Evolutionary conservation across 2,329 filamentous ascomycete genomes (phyloP).

Genomic region (Calonectria ilicicola): DNA sequence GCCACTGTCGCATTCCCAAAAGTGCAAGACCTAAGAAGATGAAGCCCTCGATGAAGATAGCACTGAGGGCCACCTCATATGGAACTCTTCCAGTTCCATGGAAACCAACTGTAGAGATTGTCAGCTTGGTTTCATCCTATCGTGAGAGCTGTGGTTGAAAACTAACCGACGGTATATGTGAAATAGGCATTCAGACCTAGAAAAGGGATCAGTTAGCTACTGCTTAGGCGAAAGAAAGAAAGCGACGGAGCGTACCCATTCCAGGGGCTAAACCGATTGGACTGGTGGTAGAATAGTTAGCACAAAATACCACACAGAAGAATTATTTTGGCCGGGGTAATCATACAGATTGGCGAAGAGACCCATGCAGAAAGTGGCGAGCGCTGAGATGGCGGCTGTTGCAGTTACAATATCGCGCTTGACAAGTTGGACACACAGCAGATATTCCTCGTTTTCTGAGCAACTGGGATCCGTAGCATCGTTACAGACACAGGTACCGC

Average conservation of each 20-base stretch:
- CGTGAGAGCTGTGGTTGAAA: too few species aligned
- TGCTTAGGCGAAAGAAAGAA: constrained; percentile 11
- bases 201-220: background rate
- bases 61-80: constrained; percentile 82
- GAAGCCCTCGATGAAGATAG: constrained; percentile 89
- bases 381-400: constrained; percentile 83
- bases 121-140: background rate
- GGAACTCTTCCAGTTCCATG: constrained; percentile 80
- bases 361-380: constrained; percentile 87
- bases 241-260: constrained; percentile 50
- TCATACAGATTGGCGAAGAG: constrained; percentile 79
- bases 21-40: constrained; percentile 86
- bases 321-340: constrained; percentile 16
- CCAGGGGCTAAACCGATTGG: constrained; percentile 56
- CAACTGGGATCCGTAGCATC: constrained; percentile 65
- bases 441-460: constrained; percentile 66
- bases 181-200: constrained; percentile 85
- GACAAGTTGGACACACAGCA: constrained; percentile 72
- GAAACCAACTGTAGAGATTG: constrained; percentile 68
- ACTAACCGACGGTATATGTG: constrained; percentile 70
- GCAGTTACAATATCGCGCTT: constrained; percentile 86
- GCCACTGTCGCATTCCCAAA: constrained; percentile 87
- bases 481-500: constrained; percentile 82
- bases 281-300: constrained; percentile 31
- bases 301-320: background rate